These are phyloP conservation scores for Scopulariopsis brevicaulis DNA, from an alignment of 2,329 filamentous ascomycete genomes.

Conservation along the genomic window DNA sequence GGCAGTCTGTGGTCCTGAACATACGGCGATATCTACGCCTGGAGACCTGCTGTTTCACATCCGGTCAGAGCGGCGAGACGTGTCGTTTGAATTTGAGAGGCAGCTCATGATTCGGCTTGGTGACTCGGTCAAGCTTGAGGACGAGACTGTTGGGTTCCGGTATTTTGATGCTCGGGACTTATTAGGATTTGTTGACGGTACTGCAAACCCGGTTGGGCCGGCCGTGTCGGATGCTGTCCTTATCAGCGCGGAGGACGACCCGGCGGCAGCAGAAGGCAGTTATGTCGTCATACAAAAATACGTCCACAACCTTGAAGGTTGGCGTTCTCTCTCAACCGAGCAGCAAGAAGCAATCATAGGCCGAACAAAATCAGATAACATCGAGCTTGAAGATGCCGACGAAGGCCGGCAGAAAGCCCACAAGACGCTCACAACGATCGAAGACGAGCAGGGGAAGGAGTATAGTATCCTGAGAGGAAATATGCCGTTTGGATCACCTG, in stretches of 20 bases:
- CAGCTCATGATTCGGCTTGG: slow-evolving; percentile 38
- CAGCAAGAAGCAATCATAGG: slow-evolving; percentile 45
- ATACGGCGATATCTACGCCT: slow-evolving; percentile 41
- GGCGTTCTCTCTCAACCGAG: slow-evolving; percentile 33
- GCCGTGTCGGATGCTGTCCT: slow-evolving; percentile 29
- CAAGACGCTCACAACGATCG: slow-evolving; percentile 42
- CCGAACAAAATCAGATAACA: slow-evolving; percentile 44
- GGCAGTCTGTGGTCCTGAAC: slow-evolving; percentile 30
- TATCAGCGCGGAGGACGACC: slow-evolving; percentile 25
- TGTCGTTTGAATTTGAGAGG: slow-evolving; percentile 47
- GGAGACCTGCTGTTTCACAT: slow-evolving; percentile 49
- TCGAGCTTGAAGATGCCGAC: slow-evolving; percentile 40
- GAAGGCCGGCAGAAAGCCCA: slow-evolving; percentile 33
- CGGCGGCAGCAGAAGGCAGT: slow-evolving; percentile 29
- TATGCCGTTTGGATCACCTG: slow-evolving; percentile 48
- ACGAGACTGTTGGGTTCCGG: slow-evolving; percentile 44
- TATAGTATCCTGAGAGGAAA: slow-evolving; percentile 44
- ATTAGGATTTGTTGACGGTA: slow-evolving; percentile 49
- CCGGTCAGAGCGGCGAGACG: slow-evolving; percentile 40
- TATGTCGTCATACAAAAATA: slow-evolving; percentile 51
- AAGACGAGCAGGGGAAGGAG: slow-evolving; percentile 36
- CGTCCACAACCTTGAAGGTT: slow-evolving; percentile 35
- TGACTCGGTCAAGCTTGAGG: slow-evolving; percentile 31
- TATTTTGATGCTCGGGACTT: slow-evolving; percentile 49
- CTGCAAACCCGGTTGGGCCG: slow-evolving; percentile 41